Evolutionary conservation across 2,329 filamentous ascomycete genomes (phyloP).

Genomic region (Hypoxylon sp.): DNA sequence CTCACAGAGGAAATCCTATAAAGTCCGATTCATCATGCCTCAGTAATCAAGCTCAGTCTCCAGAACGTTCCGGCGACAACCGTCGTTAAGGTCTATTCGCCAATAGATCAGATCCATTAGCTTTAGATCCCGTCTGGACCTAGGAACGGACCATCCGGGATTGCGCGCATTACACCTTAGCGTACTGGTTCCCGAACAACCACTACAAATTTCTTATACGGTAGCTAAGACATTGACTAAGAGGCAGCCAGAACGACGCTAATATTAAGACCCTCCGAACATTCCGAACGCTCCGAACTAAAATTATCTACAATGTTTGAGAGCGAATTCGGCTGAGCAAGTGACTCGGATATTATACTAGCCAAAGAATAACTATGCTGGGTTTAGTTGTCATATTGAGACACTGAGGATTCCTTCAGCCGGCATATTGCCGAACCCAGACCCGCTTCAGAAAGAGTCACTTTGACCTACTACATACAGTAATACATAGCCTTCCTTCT

Average conservation of each 20-base stretch:
- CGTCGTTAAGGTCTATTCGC: not conserved
- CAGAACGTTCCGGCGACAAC: slow-evolving; percentile 10
- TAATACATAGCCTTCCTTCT: not conserved
- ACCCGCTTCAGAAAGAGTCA: not conserved
- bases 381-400: not conserved
- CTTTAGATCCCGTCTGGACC: slow-evolving; percentile 3
- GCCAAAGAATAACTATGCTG: not conserved
- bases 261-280: slow-evolving; percentile 12
- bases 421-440: not conserved
- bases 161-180: slow-evolving; percentile 18
- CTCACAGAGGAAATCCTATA: not conserved
- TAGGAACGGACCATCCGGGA: not conserved
- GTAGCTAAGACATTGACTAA: slow-evolving; percentile 5
- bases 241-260: not conserved
- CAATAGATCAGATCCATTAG: slow-evolving; percentile 1
- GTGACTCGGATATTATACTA: not conserved
- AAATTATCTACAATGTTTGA: not conserved
- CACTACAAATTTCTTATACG: slow-evolving; percentile 7
- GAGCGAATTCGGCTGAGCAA: not conserved
- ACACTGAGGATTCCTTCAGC: not conserved
- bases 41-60: not conserved
- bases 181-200: slow-evolving; percentile 20
- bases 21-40: not conserved
- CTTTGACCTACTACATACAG: not conserved
- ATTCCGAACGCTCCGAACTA: slow-evolving; percentile 18